Base-by-base conservation (phyloP, 805 yeast genomes). In the Wickerhamiella australiensis region DNA sequence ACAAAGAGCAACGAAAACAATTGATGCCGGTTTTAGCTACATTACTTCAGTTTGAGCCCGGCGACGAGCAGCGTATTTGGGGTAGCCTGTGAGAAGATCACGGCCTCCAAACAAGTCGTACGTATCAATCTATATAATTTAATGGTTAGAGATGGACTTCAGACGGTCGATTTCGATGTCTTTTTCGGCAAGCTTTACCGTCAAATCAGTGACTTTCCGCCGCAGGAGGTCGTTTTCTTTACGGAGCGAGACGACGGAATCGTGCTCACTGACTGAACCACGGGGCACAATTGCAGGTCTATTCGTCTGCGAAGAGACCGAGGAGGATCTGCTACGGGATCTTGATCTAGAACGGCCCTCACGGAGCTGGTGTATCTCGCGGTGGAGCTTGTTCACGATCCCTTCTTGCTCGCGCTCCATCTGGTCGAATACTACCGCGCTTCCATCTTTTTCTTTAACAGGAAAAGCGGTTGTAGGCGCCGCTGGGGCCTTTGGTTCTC, bases 1-100 rank as follows among this genome's bases (percentile, higher is more conserved):
- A 85, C 61, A 83, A 76, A 59, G 98, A 90, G n/a, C 96, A 88
- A 65, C 73, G 97, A 52, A 78, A 73, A 25, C 85, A 80, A 62
- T 71, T 90, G 40, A 68, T 92, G 27, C 96, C 97, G 0, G 97
- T 92, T 5, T 69, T 90, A 21, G 76, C 88, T 45, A 79, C 85
- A 55, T 65, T 90, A 47, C 72, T 90, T 52, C 77, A 79, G 49
- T 67, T 90, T 60, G 77, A 73, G 46, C 77, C 75, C 47, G 75
- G 72, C 5, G 98, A 90, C 55, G 92, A 84, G 62, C 75, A 74
- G 56, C 75, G 86, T 58, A 69, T 90, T n/a, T 56, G 82, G 54
- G 42, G 21, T 11, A 25, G 27, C 23, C 35, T 45, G 17, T 35
- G 13, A 29, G 9, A 25, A 9, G 27, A 25, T 25, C 6, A 25